Evolutionary conservation across 306 rosid species (phyloP).

Genomic region (Trifolium pratense): DNA sequence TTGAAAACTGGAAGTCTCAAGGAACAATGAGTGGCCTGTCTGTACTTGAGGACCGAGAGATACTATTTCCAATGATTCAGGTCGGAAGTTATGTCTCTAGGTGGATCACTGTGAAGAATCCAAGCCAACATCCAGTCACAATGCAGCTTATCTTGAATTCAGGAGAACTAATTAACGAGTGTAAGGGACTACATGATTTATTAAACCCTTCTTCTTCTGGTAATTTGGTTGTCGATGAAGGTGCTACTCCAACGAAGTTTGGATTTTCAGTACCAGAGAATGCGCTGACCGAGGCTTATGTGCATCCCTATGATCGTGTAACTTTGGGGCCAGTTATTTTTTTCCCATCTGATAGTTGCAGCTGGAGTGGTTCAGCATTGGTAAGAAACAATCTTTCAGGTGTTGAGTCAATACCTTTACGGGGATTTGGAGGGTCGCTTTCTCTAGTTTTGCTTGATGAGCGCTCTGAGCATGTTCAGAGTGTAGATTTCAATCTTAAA

Average conservation of each 20-base stretch:
- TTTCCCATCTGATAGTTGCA: conserved; percentile 75
- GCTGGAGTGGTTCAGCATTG: conserved; percentile 89
- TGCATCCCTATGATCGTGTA: conserved; percentile 67
- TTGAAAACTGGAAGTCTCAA: conserved; percentile 86
- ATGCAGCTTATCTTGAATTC: conserved; percentile 90
- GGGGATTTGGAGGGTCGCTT: conserved; percentile 79
- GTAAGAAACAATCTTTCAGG: conserved; percentile 96
- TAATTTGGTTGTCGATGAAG: conserved; percentile 62
- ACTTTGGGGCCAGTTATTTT: conserved; percentile 82
- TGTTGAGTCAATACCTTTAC: conserved; percentile 78
- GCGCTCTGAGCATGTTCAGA: conserved; percentile 60
- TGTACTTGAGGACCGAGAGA: conserved; percentile 74
- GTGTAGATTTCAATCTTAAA: conserved; percentile 69
- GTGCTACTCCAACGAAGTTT: conserved; percentile 58
- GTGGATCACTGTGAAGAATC: conserved; percentile 86
- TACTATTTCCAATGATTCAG: conserved; percentile 74
- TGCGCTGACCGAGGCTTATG: conserved; percentile 81
- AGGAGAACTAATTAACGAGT: conserved; percentile 70
- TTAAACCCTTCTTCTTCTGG: conserved; percentile 67
- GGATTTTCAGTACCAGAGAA: conserved; percentile 83
- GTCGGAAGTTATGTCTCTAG: conserved; percentile 74
- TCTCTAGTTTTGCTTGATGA: conserved; percentile 77
- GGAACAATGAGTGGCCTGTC: conserved; percentile 61
- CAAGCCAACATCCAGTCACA: conserved; percentile 76
- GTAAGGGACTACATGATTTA: conserved; percentile 66